Base-by-base conservation (phyloP, 2,329 filamentous ascomycete species). In the Venturia pyrina region DNA sequence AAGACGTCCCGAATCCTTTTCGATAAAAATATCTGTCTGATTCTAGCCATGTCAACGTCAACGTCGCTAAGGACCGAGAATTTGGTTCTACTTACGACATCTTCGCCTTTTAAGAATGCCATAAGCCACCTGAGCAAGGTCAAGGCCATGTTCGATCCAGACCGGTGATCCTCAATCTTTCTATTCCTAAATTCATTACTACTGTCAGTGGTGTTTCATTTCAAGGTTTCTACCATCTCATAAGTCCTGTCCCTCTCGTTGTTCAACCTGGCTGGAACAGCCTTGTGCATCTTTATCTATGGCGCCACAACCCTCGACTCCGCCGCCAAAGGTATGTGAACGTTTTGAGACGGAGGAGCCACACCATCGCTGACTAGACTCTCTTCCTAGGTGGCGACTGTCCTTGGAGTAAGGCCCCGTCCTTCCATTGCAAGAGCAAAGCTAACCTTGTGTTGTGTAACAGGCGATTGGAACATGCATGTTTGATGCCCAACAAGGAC, bases 401-500 rank as follows among this genome's bases (percentile, higher is more conserved):
- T 62, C 37, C 40, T 62, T 17, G 60, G 60, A 17, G 60, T 62
- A 46, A 62, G 60, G 2, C 43, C 3, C 28, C 13, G 32, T 59
- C 53, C 53, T 37, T 11, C 28, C 17, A 15, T 59, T 15, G 28
- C 19, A 19, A 37, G 28, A 21, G 28, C 1, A 37, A 37, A 37
- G 21, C 53, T 59, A 37, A 59, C 10, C 28, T 7, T 59, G 32
- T 46, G 40, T 24, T n/a, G 37, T 43, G 37, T 40, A 44, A 62
- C 43, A 62, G 60, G 43, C 60, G 37, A 62, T 62, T 28, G 60
- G 60, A 62, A 62, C 60, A 62, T 43, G 60, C 44, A 62, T 40
- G 60, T 43, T 43, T 59, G 53, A 21, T 59, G 15, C 53, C 28
- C 19, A 59, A 34, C 53, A 62, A 43, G 21, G 37, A 5, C 32